Conservation (phyloP, 1,284 basidiomycete genomes). For the Hymenochaete sp. region DNA sequence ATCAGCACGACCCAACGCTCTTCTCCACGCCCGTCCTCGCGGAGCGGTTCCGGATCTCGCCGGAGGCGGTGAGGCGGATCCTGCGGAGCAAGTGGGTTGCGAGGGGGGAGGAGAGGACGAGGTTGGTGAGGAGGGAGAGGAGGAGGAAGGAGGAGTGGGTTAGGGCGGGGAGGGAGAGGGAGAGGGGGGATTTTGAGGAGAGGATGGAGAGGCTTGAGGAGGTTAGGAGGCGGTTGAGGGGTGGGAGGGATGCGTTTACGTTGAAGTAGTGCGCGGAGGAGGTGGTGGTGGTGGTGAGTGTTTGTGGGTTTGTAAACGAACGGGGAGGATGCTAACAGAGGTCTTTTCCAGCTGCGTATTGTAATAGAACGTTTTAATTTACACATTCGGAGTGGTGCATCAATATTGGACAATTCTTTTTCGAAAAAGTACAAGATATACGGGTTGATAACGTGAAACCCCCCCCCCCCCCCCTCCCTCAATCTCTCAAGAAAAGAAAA, state of each 20-base stretch:
- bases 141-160: background rate
- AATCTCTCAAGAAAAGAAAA: background rate
- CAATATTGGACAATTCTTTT: background rate
- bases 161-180: background rate
- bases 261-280: too few species aligned
- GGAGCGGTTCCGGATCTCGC: slow-evolving; percentile 73
- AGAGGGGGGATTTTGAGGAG: background rate
- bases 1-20: slow-evolving; percentile 57
- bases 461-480: background rate
- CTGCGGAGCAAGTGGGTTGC: slow-evolving; percentile 72
- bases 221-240: background rate
- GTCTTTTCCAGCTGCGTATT: background rate
- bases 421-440: background rate
- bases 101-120: background rate
- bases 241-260: background rate
- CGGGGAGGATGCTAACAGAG: background rate
- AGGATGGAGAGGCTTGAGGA: background rate
- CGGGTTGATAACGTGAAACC: background rate
- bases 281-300: background rate
- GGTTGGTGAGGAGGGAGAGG: background rate
- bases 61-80: slow-evolving; percentile 81
- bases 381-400: background rate
- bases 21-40: slow-evolving; percentile 70
- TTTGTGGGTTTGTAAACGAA: background rate
- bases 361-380: background rate